A percentile compares a stretch with the other conserved stretches of the same genome.
Evolutionary conservation across 305 asterid species (phyloP).

Genomic region (Rubia occidens): DNA sequence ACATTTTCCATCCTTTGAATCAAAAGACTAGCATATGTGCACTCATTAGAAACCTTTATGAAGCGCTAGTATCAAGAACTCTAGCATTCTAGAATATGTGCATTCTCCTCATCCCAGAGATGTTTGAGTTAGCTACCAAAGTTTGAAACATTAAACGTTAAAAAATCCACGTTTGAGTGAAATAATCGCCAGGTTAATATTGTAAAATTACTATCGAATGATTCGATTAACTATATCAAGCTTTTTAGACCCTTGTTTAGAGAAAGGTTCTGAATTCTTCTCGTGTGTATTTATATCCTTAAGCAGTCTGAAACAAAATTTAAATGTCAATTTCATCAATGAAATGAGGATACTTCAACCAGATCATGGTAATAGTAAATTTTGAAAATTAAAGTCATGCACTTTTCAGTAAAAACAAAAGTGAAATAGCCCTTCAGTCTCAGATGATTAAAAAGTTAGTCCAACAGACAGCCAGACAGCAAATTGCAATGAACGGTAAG

Average conservation of each 20-base stretch:
- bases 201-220: neutral
- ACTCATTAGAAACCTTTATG: neutral
- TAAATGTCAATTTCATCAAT: neutral
- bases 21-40: neutral
- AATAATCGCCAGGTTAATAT: neutral
- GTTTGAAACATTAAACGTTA: neutral
- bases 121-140: neutral
- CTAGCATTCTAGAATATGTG: neutral
- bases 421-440: neutral
- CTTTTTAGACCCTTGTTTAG: neutral
- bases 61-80: neutral
- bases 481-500: neutral
- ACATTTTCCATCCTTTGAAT: neutral
- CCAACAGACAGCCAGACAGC: neutral
- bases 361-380: neutral
- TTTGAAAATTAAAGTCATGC: neutral
- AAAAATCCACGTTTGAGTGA: neutral
- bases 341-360: conserved; percentile 1
- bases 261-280: neutral
- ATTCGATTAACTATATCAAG: neutral
- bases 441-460: neutral
- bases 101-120: neutral
- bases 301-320: neutral
- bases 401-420: neutral
- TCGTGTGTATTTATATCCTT: neutral